Evolutionary conservation across 345 rosid genomes (phyloP).

Genomic region (Rhodamnia rubescens): DNA sequence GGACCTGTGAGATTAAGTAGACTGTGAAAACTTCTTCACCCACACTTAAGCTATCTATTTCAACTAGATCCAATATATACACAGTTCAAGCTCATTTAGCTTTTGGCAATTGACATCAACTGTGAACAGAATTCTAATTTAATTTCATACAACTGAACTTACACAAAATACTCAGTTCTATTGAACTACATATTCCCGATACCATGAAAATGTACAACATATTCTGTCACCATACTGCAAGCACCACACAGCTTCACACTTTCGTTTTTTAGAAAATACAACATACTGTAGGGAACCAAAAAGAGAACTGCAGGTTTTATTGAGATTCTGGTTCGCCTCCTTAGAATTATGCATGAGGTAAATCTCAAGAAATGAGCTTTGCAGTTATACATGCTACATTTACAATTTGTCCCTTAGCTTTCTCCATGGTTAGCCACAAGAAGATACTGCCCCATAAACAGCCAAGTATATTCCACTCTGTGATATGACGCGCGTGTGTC

Average conservation of each 20-base stretch:
- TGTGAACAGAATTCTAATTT: not conserved
- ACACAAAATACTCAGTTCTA: not conserved
- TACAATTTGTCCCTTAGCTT: not conserved
- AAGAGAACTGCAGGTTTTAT: not conserved
- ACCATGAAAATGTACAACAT: not conserved
- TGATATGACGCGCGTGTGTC: not conserved
- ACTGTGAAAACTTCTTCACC: not conserved
- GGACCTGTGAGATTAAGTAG: slow-evolving; percentile 17
- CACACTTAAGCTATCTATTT: not conserved
- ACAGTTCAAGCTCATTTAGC: not conserved
- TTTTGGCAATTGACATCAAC: not conserved
- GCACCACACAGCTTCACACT: not conserved
- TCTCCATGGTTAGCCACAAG: not conserved
- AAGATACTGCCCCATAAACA: not conserved
- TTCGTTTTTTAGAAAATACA: not conserved
- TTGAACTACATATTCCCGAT: not conserved
- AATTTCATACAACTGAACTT: not conserved
- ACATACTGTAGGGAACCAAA: not conserved
- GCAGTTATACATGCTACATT: not conserved
- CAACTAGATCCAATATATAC: not conserved
- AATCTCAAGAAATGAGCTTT: not conserved
- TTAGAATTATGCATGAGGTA: not conserved
- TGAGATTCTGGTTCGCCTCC: not conserved
- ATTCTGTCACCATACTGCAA: not conserved
- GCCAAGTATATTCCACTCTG: not conserved